These are phyloP conservation scores for Penicillium crustosum DNA, from an alignment of 2,329 filamentous ascomycete species.

Conservation along the genomic window DNA sequence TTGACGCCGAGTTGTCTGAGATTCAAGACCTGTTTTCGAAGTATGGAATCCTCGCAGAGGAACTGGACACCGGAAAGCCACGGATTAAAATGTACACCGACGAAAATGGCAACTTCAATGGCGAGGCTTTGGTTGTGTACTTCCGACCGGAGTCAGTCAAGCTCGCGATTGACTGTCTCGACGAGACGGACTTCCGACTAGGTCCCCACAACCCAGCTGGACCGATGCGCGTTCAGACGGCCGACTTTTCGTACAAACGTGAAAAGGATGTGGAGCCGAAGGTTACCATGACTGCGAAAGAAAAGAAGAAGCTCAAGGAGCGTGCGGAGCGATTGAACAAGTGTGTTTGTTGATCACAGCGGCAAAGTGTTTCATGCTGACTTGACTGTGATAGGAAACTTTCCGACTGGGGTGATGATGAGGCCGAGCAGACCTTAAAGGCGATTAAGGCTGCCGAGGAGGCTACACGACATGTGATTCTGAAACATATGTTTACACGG, in stretches of 20 bases:
- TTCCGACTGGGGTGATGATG: conserved; percentile 93
- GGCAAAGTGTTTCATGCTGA: conserved; percentile 17
- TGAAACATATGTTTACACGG: conserved; percentile 92
- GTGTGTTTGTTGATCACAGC: conserved; percentile 37
- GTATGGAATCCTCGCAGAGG: conserved; percentile 88
- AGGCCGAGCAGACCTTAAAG: conserved; percentile 34
- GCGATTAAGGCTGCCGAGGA: background rate
- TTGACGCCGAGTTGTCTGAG: conserved; percentile 75
- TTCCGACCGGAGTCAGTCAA: conserved; percentile 93
- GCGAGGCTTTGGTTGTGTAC: conserved; percentile 89
- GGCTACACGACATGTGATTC: conserved; percentile 61
- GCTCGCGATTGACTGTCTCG: conserved; percentile 56
- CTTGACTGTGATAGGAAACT: conserved; percentile 62
- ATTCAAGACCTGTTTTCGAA: conserved; percentile 82
- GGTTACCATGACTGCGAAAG: conserved; percentile 54
- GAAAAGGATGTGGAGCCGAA: conserved; percentile 53
- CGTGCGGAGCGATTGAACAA: conserved; percentile 84
- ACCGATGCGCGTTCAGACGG: conserved; percentile 76
- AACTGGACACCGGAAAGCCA: conserved; percentile 82
- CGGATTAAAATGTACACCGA: conserved; percentile 93
- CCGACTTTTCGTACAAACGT: conserved; percentile 90
- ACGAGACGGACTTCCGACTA: conserved; percentile 68
- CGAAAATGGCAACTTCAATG: conserved; percentile 80
- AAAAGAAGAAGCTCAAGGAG: conserved; percentile 86
- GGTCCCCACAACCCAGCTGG: conserved; percentile 54